Percentiles rank a stretch among this genome's conserved stretches.
These are phyloP conservation scores for Phytophthora tubulina DNA, from an alignment of 352 stramenopile species.

Conservation along the genomic window DNA sequence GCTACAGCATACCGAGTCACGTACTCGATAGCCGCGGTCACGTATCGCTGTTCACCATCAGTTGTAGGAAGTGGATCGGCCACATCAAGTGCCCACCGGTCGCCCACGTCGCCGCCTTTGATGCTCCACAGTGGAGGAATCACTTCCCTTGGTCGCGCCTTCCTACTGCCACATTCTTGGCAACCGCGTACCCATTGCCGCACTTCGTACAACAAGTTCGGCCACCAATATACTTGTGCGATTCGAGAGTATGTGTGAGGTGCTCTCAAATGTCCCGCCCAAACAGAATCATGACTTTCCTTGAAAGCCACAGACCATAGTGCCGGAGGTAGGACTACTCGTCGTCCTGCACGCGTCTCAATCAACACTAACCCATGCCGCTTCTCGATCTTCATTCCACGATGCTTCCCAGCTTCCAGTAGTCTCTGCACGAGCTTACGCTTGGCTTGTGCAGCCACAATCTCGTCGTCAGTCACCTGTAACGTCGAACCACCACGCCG, in stretches of 20 bases:
- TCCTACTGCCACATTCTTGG: neutral
- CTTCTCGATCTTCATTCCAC: neutral
- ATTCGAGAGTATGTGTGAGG: neutral
- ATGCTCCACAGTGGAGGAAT: conserved; percentile 3
- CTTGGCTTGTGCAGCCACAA: neutral
- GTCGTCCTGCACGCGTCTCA: neutral
- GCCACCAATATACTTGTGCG: neutral
- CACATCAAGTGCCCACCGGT: neutral
- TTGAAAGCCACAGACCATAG: neutral
- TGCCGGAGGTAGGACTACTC: neutral
- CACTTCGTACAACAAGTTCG: neutral
- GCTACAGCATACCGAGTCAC: neutral
- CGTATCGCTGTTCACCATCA: neutral
- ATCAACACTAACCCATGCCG: neutral
- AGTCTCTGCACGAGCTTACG: neutral
- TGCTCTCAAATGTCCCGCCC: no score
- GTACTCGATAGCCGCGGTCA: neutral
- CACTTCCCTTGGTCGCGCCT: neutral
- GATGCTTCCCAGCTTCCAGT: neutral
- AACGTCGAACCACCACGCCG: no score
- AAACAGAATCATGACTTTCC: conserved; percentile 1
- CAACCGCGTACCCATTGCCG: neutral
- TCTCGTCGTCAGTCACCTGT: neutral
- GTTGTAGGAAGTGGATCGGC: neutral
- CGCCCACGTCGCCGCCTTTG: neutral